Percentiles rank a stretch among this genome's conserved stretches.
These are phyloP conservation scores for Crepidotus variabilis DNA, from an alignment of 768 basidiomycete species.

Conservation along the genomic window DNA sequence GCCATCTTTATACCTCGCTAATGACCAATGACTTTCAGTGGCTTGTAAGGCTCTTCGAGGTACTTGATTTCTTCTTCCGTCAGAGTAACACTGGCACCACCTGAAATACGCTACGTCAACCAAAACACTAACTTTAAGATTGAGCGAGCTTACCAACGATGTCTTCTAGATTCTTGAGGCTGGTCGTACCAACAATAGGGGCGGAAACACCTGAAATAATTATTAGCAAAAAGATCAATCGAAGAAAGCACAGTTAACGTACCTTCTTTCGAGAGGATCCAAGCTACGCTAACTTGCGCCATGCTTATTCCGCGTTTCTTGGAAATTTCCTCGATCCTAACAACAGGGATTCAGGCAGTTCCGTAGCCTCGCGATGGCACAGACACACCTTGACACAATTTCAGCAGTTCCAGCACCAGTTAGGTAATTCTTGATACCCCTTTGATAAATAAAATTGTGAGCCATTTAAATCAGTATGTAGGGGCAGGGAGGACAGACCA, in stretches of 20 bases:
- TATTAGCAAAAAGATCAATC: neutral
- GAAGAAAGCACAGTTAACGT: neutral
- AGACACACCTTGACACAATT: neutral
- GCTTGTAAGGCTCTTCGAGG: conserved; percentile 22
- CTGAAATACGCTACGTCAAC: no score
- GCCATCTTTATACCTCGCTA: neutral
- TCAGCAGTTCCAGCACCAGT: neutral
- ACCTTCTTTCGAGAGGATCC: conserved; percentile 11
- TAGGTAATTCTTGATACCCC: neutral
- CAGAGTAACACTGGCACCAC: conserved; percentile 19
- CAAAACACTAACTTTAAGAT: no score
- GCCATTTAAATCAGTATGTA: neutral
- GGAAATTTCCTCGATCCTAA: conserved; percentile 12
- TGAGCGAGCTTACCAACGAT: conserved; percentile 31
- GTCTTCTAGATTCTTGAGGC: conserved; percentile 41
- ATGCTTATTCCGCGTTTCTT: conserved; percentile 14
- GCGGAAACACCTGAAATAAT: conserved; percentile 33
- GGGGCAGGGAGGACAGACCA: conserved; percentile 15
- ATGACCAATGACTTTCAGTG: conserved; percentile 16
- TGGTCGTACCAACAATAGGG: conserved; percentile 47
- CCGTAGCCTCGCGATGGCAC: neutral
- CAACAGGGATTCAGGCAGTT: neutral
- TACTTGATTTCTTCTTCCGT: conserved; percentile 24
- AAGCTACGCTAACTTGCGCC: conserved; percentile 14
- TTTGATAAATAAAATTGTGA: neutral